Evolutionary conservation across 257 asterid species (phyloP).

Genomic region (Ilex aquifolium): DNA sequence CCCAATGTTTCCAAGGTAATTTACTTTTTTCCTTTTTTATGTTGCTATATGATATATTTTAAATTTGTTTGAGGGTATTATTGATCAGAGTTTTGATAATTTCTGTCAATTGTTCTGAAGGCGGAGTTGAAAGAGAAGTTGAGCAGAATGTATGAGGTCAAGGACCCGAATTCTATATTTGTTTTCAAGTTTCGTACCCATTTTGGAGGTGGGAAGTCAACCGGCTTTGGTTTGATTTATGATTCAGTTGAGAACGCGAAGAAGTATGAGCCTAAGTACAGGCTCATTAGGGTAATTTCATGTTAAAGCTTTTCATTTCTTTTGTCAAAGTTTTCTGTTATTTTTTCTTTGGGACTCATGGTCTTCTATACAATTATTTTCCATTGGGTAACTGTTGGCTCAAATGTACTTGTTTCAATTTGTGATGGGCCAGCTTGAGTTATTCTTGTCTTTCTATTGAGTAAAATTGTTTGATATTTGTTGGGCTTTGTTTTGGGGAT

Average conservation of each 20-base stretch:
- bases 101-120: slow-evolving; percentile 15
- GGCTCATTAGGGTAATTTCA: slow-evolving; percentile 70
- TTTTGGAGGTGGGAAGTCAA: slow-evolving; percentile 81
- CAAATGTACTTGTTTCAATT: too few species aligned
- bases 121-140: slow-evolving; percentile 74
- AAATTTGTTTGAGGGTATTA: not conserved
- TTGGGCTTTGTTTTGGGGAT: too few species aligned
- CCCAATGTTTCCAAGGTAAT: slow-evolving; percentile 68
- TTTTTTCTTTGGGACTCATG: too few species aligned
- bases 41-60: not conserved
- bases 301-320: not conserved
- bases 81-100: not conserved
- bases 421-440: too few species aligned
- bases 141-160: slow-evolving; percentile 57
- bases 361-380: too few species aligned
- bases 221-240: slow-evolving; percentile 79
- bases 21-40: slow-evolving; percentile 1
- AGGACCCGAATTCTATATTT: slow-evolving; percentile 55
- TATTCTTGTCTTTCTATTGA: too few species aligned
- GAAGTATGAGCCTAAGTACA: slow-evolving; percentile 80
- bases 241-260: slow-evolving; percentile 74
- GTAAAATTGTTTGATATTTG: too few species aligned
- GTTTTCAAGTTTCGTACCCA: slow-evolving; percentile 76
- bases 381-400: too few species aligned
- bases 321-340: too few species aligned